These are phyloP conservation scores for Sugiyamaella sp. DNA, from an alignment of 1,139 yeast species.

Conservation along the genomic window DNA sequence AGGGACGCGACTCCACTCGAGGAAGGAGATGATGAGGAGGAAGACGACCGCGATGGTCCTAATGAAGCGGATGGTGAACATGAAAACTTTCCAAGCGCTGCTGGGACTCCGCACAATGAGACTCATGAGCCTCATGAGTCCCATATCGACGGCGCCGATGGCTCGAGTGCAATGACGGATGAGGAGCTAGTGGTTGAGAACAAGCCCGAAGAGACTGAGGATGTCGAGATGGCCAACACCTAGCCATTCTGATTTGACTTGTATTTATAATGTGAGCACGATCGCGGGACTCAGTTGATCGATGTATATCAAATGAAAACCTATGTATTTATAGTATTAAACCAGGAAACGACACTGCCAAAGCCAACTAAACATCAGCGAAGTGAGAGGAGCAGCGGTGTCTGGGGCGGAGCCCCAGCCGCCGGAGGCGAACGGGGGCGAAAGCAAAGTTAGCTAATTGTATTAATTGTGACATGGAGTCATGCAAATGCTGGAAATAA, in stretches of 20 bases:
- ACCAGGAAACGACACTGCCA: neutral
- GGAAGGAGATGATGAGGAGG: slow-evolving; percentile 3
- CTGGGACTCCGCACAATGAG: slow-evolving; percentile 4
- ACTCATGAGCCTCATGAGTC: too few relatives aligned
- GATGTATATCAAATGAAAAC: too few relatives aligned
- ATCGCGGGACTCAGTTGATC: neutral
- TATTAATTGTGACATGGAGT: slow-evolving; percentile 15
- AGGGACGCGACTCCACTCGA: slow-evolving; percentile 11
- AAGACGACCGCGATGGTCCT: neutral
- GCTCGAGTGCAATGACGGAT: too few relatives aligned
- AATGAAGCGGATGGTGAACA: slow-evolving; percentile 1
- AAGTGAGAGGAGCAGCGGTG: neutral
- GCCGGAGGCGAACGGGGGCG: neutral
- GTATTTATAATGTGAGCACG: slow-evolving; percentile 1
- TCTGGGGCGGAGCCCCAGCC: slow-evolving; percentile 7
- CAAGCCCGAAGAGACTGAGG: slow-evolving; percentile 8
- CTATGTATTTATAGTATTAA: too few relatives aligned
- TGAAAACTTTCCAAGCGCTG: neutral
- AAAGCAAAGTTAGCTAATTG: neutral
- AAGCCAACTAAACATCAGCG: neutral
- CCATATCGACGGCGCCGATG: too few relatives aligned
- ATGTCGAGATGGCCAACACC: slow-evolving; percentile 19
- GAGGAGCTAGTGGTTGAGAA: too few relatives aligned
- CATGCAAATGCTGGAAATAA: slow-evolving; percentile 18
- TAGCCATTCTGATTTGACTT: neutral